Percentiles rank a stretch among this genome's conserved stretches.
Conservation (phyloP, 495 filamentous ascomycete species). For the Aspergillus nanangensis region DNA sequence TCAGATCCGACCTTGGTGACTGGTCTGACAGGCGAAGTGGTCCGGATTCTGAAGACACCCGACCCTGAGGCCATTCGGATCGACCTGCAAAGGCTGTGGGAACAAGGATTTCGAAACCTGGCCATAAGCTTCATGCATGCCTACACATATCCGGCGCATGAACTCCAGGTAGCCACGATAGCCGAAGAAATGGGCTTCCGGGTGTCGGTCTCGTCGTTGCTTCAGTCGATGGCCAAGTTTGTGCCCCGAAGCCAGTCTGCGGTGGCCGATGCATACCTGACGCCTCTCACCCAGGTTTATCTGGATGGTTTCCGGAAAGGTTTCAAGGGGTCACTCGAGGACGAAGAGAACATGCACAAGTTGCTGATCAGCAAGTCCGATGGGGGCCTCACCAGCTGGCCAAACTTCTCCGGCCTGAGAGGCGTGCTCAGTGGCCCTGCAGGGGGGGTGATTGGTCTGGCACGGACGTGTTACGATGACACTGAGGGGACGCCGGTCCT, state of each 20-base stretch:
- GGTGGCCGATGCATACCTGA: conserved; percentile 93
- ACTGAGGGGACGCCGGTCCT: conserved; percentile 86
- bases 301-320: conserved; percentile 76
- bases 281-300: conserved; percentile 92
- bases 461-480: conserved; percentile 85
- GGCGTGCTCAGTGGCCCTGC: conserved; percentile 58
- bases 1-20: conserved; percentile 55
- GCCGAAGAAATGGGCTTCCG: conserved; percentile 47
- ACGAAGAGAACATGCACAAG: conserved; percentile 40
- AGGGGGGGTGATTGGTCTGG: conserved; percentile 84
- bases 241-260: conserved; percentile 83
- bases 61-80: conserved; percentile 30
- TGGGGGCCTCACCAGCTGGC: conserved; percentile 51
- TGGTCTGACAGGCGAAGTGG: conserved; percentile 48
- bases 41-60: conserved; percentile 42
- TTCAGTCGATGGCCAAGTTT: conserved; percentile 84
- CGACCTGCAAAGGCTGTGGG: conserved; percentile 39
- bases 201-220: conserved; percentile 49
- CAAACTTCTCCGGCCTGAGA: conserved; percentile 53
- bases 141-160: conserved; percentile 51
- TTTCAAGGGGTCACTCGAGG: conserved; percentile 51
- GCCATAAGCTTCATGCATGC: conserved; percentile 51
- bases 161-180: conserved; percentile 42
- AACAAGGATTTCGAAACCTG: conserved; percentile 44
- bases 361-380: conserved; percentile 55